Evolutionary conservation across 2,329 filamentous ascomycete species (phyloP), one percentile per base, ranked within the genome.

Genomic region (Arthrobotrys musiformis): DNA sequence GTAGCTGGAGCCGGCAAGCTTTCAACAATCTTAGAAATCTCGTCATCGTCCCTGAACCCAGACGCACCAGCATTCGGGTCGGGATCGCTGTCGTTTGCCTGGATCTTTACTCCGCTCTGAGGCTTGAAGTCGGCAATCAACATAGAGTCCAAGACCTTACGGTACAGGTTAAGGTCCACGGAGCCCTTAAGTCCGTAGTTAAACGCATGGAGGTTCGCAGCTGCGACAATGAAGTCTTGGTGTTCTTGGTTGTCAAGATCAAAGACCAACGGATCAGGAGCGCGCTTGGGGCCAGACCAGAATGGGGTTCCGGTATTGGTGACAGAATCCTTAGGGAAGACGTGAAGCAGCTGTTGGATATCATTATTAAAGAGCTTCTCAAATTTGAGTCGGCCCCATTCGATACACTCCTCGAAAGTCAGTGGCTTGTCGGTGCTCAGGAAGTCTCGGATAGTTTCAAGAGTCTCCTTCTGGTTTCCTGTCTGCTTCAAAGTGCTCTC

Each of bases 271-370:
- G 94, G 88, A 79, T 96, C 93, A 4, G 95, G 95, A 11, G 95
- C 95, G 82, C 95, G 93, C 89, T 99, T 99, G 58, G 95, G 95
- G 9, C 95, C 94, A 30, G 95, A 98, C 95, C 95, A 99, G 88
- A 99, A 99, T 0, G 90, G 92, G 79, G 94, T 92, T 33, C 95
- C 95, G 40, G 89, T 91, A 1, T 93, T 96, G 0, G 95, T 97
- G 68, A 88, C 90, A 0, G 93, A 92, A 83, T 98, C 94, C 85
- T 96, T 97, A 78, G 95, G 95, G 86, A 99, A 99, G 86, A 97
- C 98, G 87, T 92, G 96, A 35, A 99, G 86, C 63, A 99, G 87
- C 84, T 99, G 95, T 83, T 95, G 92, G 78, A 99, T 97, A 62
- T 93, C 92, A 83, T 99, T 97, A 86, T 96, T 93, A 85, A 95